Evolutionary conservation across 805 yeast genomes (phyloP), one percentile per base, ranked within the genome.

Genomic region (Lachancea sp.): DNA sequence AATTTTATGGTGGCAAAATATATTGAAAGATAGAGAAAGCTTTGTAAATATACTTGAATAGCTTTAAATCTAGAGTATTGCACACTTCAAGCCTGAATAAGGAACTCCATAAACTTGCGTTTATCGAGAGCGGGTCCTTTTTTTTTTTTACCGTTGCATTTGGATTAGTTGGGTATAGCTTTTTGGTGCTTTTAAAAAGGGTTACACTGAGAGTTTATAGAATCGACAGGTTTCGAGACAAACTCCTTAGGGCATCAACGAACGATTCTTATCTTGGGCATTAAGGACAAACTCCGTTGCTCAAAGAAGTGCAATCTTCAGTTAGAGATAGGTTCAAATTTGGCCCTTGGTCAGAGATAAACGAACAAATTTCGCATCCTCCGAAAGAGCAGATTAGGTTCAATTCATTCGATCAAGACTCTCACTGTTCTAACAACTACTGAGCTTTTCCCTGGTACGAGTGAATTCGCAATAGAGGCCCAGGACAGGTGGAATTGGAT

Each of bases 1-100:
- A 40, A 34, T 26, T 40, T 40, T 34, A 34, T 36, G 43, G 36
- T 38, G 41, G 41, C 38, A 39, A 39, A 38, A 28, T 30, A 39
- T n/a, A 26, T 9, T 11, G 20, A 39, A 39, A 15, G 28, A 17
- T 19, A 15, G 19, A 19, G 36, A 16, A 25, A 26, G 32, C 8
- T 15, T 17, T 21, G 20, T 25, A 19, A 17, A 31, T 31, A 15
- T 11, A 24, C 41, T 26, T 19, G 37, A 18, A 38, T 11, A 20
- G 20, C 20, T n/a, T 21, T 28, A 21, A 28, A 8, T 13, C 5
- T 13, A 20, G 21, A 32, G 36, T 24, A 38, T 38, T 32, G 41
- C 41, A 38, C 41, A 38, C 36, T 32, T 32, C 37, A 32, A 16
- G 36, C 36, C 41, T 36, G 33, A 15, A 28, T 16, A 11, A 36